Base-by-base conservation (phyloP, 73 alveolate genomes). In the Paramecium sonneborni region DNA sequence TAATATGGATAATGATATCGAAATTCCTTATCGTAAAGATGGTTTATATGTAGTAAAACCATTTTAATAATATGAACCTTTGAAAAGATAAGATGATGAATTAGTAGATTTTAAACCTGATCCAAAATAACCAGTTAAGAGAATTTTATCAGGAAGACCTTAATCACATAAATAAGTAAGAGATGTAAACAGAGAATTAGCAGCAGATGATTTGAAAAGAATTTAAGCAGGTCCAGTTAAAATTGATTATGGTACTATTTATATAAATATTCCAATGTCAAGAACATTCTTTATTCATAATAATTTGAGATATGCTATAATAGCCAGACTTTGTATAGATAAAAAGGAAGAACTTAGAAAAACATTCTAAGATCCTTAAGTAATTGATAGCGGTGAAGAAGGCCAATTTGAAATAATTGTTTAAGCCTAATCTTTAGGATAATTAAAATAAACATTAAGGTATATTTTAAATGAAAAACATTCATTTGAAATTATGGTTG, bases 31-130 rank as follows among this genome's bases (percentile, higher is more conserved):
- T 39, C 94, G 95, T 26, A 95, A 92, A 44, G 99, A 96, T 85
- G 94, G 98, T 35, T 93, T 97, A 23, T 96, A 94, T 96, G 99
- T 97, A 30, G 97, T 87, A 5, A 97, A 97, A 90, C 99, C 99
- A 21, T 96, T 97, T 67, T 98, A 97, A 28, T 94, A 95, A 85
- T 97, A 97, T 93, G 99, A 97, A 92, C 99, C 99, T 62, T 26
- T 85, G 43, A 76, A 39, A 35, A 20, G 52, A 41, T 28, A 68
- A 67, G 57, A 92, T 35, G 93, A 85, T 56, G 87, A 88, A 69
- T 38, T 88, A 48, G 85, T 87, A 57, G 85, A 69, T 14, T 57
- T 57, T 43, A 93, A 95, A 26, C 92, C 93, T 34, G 95, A 93
- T 23, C 96, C 96, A 30, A 92, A 88, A 76, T 76, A 79, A 58